phyloP scores from a whole-genome alignment of 208 protist species.

The Trichomonas tenax region DNA sequence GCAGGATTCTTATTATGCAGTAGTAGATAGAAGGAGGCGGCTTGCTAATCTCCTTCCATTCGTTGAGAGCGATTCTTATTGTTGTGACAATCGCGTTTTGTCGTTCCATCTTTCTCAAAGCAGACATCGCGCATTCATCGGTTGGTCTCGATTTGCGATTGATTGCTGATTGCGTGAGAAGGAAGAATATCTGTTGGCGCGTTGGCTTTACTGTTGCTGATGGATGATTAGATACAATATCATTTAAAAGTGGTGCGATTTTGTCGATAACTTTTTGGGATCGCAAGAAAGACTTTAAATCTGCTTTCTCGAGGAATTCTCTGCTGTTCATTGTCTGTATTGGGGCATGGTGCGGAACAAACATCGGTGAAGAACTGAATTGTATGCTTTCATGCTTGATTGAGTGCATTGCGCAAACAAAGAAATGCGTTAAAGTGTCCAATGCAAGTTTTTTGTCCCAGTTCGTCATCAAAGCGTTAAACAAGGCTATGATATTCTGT shows the following conservation, averaged over 20 bases:
- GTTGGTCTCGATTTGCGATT: background rate
- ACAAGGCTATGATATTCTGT: background rate
- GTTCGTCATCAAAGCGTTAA: background rate
- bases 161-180: background rate
- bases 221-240: background rate
- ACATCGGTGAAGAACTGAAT: background rate
- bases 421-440: background rate
- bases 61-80: background rate
- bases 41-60: background rate
- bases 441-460: background rate
- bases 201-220: background rate
- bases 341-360: background rate
- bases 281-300: background rate
- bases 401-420: background rate
- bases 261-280: background rate
- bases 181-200: background rate
- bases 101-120: background rate
- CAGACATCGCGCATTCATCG: background rate
- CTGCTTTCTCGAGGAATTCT: background rate
- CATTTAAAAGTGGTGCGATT: background rate
- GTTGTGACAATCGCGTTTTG: background rate
- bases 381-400: background rate
- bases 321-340: background rate
- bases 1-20: background rate
- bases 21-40: background rate